Evolutionary conservation across 2,329 filamentous ascomycete genomes (phyloP).

Genomic region (Neofusicoccum cordaticola): DNA sequence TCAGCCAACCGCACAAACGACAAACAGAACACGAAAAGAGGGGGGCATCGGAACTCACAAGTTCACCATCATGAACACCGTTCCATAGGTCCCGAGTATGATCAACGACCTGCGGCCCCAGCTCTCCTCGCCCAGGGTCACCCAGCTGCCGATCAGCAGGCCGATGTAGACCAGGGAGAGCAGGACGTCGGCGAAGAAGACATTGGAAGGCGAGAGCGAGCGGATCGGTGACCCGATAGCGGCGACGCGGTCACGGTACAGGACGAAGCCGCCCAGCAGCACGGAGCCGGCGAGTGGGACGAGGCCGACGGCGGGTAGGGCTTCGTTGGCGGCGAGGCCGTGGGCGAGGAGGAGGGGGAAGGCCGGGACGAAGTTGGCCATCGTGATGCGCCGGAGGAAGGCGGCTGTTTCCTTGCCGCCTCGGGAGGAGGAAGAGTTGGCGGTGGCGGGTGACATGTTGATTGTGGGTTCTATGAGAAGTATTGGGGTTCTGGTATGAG

Average conservation of each 20-base stretch:
- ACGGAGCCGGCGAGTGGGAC: slow-evolving; percentile 1
- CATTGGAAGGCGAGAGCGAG: not conserved
- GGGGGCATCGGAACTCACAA: not conserved
- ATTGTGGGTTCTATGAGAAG: not conserved
- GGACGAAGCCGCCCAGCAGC: not conserved
- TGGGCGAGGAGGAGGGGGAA: slow-evolving; percentile 4
- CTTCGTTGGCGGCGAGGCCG: not conserved
- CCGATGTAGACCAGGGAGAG: not conserved
- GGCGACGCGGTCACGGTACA: not conserved
- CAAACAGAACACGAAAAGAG: not conserved
- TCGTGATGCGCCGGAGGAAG: not conserved
- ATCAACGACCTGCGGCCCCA: not conserved
- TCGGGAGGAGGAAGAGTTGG: no score
- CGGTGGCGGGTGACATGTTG: not conserved
- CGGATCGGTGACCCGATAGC: slow-evolving; percentile 2
- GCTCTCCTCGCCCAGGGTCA: not conserved
- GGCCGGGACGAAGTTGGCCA: not conserved
- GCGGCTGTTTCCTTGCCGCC: not conserved
- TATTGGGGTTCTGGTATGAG: no score
- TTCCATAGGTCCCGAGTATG: slow-evolving; percentile 5
- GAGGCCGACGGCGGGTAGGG: not conserved
- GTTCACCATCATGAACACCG: not conserved
- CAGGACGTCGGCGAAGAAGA: slow-evolving; percentile 4
- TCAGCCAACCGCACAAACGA: not conserved
- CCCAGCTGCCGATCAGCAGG: not conserved